Evolutionary conservation across 768 basidiomycete genomes (phyloP).

Genomic region (Boletus fagicola): DNA sequence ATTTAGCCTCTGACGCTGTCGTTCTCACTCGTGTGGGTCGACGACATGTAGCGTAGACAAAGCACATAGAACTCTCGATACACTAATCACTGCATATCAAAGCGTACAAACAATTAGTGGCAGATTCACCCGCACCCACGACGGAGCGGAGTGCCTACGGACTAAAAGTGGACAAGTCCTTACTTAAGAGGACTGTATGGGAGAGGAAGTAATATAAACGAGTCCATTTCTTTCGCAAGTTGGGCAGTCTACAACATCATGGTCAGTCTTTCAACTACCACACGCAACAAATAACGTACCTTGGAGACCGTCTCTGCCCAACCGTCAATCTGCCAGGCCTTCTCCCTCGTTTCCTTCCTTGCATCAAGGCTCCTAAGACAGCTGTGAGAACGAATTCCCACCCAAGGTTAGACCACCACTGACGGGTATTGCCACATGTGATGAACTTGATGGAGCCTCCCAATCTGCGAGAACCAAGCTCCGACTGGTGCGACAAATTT

Average conservation of each 20-base stretch:
- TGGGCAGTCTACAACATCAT: slow-evolving; percentile 70
- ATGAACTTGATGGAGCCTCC: slow-evolving; percentile 83
- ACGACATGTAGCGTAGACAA: neutral
- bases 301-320: slow-evolving; percentile 96
- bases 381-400: slow-evolving; percentile 10
- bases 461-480: slow-evolving; percentile 91
- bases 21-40: neutral
- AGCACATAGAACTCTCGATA: neutral
- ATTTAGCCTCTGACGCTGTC: slow-evolving; percentile 10
- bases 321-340: slow-evolving; percentile 91
- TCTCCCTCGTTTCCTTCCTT: slow-evolving; percentile 81
- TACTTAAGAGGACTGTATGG: slow-evolving; percentile 85
- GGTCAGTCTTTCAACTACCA: neutral
- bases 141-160: neutral
- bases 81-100: neutral
- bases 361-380: slow-evolving; percentile 62
- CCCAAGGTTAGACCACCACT: slow-evolving; percentile 31
- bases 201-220: slow-evolving; percentile 76
- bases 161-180: slow-evolving; percentile 6
- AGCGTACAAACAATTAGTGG: neutral
- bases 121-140: neutral
- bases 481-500: slow-evolving; percentile 84
- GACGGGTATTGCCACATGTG: slow-evolving; percentile 98
- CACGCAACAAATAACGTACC: slow-evolving; percentile 42
- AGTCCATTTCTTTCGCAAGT: slow-evolving; percentile 82